Percentiles rank a stretch among this genome's conserved stretches.
These are phyloP conservation scores for Nepenthes mirabilis DNA, from an alignment of 148 eudicot genomes.

Conservation along the genomic window DNA sequence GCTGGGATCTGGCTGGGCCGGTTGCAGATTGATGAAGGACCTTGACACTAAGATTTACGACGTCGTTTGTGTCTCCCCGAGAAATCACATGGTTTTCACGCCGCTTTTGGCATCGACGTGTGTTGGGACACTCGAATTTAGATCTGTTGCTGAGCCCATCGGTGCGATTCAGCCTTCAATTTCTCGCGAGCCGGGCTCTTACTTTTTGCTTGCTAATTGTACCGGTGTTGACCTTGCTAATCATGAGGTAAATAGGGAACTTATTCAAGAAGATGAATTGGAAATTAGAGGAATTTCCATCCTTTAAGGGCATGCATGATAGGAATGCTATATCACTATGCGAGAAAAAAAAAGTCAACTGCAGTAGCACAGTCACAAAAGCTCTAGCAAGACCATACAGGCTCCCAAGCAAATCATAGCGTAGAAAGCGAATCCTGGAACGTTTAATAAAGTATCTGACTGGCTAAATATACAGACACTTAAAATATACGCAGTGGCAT, in stretches of 20 bases:
- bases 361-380: too few relatives aligned
- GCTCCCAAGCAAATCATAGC: too few relatives aligned
- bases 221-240: slow-evolving; percentile 41
- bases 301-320: too few relatives aligned
- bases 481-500: too few relatives aligned
- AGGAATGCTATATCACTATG: too few relatives aligned
- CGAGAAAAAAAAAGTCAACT: too few relatives aligned
- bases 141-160: slow-evolving; percentile 94
- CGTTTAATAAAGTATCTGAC: too few relatives aligned
- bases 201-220: slow-evolving; percentile 67
- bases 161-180: slow-evolving; percentile 88
- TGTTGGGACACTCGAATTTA: slow-evolving; percentile 86
- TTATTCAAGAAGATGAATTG: too few relatives aligned
- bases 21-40: slow-evolving; percentile 74
- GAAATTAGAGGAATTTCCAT: too few relatives aligned
- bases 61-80: slow-evolving; percentile 80
- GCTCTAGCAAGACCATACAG: too few relatives aligned
- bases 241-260: slow-evolving; percentile 32
- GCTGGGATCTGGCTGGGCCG: slow-evolving; percentile 93
- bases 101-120: slow-evolving; percentile 91
- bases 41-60: slow-evolving; percentile 65
- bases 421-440: too few relatives aligned
- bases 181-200: slow-evolving; percentile 74
- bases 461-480: too few relatives aligned
- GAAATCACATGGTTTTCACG: slow-evolving; percentile 97